These are phyloP conservation scores for Pelargonium fulgidum DNA, from an alignment of 441 rosid species.

Conservation along the genomic window DNA sequence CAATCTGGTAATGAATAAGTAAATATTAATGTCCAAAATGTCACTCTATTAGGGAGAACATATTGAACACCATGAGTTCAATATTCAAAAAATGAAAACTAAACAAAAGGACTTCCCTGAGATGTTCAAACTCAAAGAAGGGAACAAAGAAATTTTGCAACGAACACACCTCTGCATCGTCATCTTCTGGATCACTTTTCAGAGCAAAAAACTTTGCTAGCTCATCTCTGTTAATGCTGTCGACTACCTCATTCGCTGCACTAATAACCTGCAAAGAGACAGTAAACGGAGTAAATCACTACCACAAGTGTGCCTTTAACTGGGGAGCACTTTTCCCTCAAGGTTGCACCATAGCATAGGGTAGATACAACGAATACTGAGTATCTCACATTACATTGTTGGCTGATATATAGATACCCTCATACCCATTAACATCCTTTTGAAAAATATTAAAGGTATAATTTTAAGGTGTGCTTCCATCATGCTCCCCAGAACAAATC, in stretches of 20 bases:
- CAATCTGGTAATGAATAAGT: too few species aligned
- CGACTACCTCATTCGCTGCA: slow-evolving; percentile 70
- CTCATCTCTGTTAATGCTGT: slow-evolving; percentile 73
- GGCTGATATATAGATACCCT: too few species aligned
- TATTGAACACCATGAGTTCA: too few species aligned
- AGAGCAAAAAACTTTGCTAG: slow-evolving; percentile 57
- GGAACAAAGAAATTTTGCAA: neutral
- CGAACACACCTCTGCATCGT: slow-evolving; percentile 68
- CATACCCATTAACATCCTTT: too few species aligned
- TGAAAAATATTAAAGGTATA: too few species aligned
- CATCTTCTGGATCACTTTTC: slow-evolving; percentile 88
- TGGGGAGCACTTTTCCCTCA: neutral
- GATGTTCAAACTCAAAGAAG: neutral
- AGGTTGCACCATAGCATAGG: neutral
- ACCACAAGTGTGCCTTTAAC: neutral
- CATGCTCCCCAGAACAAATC: neutral
- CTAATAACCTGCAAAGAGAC: slow-evolving; percentile 51
- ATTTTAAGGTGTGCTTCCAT: neutral
- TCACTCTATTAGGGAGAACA: too few species aligned
- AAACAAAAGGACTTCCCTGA: slow-evolving; percentile 1
- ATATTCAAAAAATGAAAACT: neutral
- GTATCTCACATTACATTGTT: too few species aligned
- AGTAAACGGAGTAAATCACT: slow-evolving; percentile 1
- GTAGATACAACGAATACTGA: too few species aligned
- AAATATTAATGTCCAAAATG: too few species aligned